Conservation (phyloP, 345 rosid genomes). For the Clausena lansium region DNA sequence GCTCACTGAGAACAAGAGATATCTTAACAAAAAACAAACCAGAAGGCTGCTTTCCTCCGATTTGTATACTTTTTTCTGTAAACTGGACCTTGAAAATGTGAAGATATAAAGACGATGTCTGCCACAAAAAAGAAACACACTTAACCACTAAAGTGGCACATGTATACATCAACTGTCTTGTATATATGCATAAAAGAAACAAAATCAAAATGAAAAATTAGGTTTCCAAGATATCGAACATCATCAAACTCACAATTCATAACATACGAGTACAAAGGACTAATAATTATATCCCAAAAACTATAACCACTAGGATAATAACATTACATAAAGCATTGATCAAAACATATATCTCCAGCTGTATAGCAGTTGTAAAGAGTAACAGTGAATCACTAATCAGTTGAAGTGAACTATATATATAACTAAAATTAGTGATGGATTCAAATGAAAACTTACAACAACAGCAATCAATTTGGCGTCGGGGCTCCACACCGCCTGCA, state of each 20-base stretch:
- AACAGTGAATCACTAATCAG: neutral
- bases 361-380: neutral
- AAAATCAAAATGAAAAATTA: neutral
- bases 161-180: neutral
- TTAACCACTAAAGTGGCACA: neutral
- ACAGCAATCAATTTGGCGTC: conserved; percentile 80
- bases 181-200: neutral
- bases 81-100: conserved; percentile 83
- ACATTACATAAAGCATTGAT: neutral
- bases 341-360: neutral
- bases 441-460: conserved; percentile 52
- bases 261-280: neutral
- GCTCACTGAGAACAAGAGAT: conserved; percentile 74
- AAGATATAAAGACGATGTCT: conserved; percentile 88
- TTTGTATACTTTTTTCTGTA: conserved; percentile 60
- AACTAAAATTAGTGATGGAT: neutral
- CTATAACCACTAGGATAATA: neutral
- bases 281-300: neutral
- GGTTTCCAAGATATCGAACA: neutral
- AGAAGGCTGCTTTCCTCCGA: conserved; percentile 78
- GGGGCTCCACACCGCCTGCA: conserved; percentile 89
- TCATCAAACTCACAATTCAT: neutral
- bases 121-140: conserved; percentile 29
- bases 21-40: conserved; percentile 60
- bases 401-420: neutral